phyloP scores from a whole-genome alignment of 495 filamentous ascomycete species.

The Aspergillus funiculosus region DNA sequence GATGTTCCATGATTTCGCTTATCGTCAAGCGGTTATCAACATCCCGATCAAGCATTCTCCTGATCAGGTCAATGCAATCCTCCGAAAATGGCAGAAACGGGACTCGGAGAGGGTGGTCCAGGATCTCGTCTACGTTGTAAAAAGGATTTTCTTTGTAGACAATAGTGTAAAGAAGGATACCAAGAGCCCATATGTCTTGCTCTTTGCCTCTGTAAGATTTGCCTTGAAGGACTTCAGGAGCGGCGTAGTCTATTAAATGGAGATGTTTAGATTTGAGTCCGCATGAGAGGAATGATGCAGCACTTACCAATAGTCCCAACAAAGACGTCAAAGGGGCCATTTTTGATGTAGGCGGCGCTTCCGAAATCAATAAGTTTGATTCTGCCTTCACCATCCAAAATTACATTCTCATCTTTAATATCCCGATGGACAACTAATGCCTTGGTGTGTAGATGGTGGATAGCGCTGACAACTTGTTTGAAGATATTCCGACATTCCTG shows the following conservation, averaged over 20 bases:
- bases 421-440: constrained; percentile 92
- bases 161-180: constrained; percentile 95
- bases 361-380: constrained; percentile 99
- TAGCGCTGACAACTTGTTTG: constrained; percentile 79
- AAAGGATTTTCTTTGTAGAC: constrained; percentile 99
- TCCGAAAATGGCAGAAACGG: constrained; percentile 84
- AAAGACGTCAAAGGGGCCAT: constrained; percentile 97
- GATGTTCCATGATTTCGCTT: constrained; percentile 75
- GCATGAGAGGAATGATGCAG: background rate
- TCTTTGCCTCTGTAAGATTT: constrained; percentile 91
- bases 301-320: constrained; percentile 93
- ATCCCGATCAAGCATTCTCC: constrained; percentile 85
- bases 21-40: constrained; percentile 77
- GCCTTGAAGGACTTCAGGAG: constrained; percentile 92
- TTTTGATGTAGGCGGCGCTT: constrained; percentile 96
- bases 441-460: constrained; percentile 87
- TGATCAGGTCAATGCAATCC: constrained; percentile 81
- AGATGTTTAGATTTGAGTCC: background rate
- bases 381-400: constrained; percentile 88
- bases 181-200: constrained; percentile 98
- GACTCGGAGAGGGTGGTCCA: constrained; percentile 90
- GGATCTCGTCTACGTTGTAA: constrained; percentile 98
- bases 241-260: constrained; percentile 76
- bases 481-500: constrained; percentile 91
- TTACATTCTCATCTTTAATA: constrained; percentile 98